phyloP scores from a whole-genome alignment of 176 grass and related monocot genomes.

The Juncus inflexus region DNA sequence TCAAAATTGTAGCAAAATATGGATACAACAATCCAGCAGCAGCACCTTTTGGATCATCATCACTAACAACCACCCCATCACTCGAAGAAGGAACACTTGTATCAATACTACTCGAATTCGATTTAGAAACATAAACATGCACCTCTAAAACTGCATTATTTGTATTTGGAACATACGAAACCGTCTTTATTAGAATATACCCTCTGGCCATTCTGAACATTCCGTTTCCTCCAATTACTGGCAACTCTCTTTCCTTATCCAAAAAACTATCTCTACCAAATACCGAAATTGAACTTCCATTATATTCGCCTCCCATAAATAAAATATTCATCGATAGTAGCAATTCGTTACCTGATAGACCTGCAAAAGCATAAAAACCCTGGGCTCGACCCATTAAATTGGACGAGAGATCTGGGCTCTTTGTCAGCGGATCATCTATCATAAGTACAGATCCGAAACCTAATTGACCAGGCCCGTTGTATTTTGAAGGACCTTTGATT shows the following conservation, averaged over 20 bases:
- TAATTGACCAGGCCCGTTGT: background rate
- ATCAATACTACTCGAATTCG: too few relatives aligned
- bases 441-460: constrained; percentile 39
- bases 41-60: too few relatives aligned
- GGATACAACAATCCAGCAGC: too few relatives aligned
- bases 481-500: constrained; percentile 12
- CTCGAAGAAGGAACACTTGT: too few relatives aligned
- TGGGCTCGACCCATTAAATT: constrained; percentile 33
- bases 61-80: too few relatives aligned
- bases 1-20: too few relatives aligned
- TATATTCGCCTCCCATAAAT: constrained; percentile 30
- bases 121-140: too few relatives aligned
- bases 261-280: constrained; percentile 33
- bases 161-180: background rate
- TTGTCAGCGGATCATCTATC: constrained; percentile 45
- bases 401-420: constrained; percentile 12
- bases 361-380: constrained; percentile 39
- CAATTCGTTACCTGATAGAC: background rate
- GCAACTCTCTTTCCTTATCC: constrained; percentile 33
- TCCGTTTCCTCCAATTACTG: constrained; percentile 36
- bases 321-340: constrained; percentile 33
- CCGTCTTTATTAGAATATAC: constrained; percentile 30
- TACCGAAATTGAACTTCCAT: constrained; percentile 36
- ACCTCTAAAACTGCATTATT: background rate
- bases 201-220: constrained; percentile 19